Evolutionary conservation across 495 filamentous ascomycete species (phyloP).

Genomic region (Pseudotulostoma volvatum): DNA sequence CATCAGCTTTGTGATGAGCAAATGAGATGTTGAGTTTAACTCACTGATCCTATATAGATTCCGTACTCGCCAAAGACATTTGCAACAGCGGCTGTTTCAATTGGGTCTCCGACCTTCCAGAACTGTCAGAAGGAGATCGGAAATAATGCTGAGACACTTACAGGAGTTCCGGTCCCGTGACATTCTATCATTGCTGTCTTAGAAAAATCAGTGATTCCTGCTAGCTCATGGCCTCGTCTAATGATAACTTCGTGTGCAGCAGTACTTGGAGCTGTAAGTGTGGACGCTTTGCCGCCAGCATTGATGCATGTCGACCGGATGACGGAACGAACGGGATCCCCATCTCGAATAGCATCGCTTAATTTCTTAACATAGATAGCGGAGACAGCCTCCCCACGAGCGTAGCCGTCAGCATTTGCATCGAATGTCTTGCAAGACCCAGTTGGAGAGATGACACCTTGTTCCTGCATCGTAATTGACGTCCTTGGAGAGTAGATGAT

Average conservation of each 20-base stretch:
- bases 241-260: conserved; percentile 19
- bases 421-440: conserved; percentile 28
- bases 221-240: conserved; percentile 15
- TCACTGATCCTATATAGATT: conserved; percentile 36
- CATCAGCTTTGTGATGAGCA: background rate
- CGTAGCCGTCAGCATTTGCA: conserved; percentile 25
- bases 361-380: conserved; percentile 45
- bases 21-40: background rate
- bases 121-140: no score
- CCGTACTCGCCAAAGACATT: conserved; percentile 6
- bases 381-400: conserved; percentile 42
- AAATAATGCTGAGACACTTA: no score
- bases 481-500: conserved; percentile 10
- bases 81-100: background rate
- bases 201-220: conserved; percentile 13
- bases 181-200: conserved; percentile 17
- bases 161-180: conserved; percentile 18
- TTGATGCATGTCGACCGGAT: conserved; percentile 29
- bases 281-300: conserved; percentile 14
- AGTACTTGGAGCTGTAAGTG: conserved; percentile 13
- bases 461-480: conserved; percentile 4
- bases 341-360: conserved; percentile 35
- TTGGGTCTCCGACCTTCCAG: conserved; percentile 7
- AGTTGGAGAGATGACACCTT: conserved; percentile 11
- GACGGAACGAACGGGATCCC: conserved; percentile 44